phyloP scores from a whole-genome alignment of 83 land plant species.

The Diphasiastrum complanatum region DNA sequence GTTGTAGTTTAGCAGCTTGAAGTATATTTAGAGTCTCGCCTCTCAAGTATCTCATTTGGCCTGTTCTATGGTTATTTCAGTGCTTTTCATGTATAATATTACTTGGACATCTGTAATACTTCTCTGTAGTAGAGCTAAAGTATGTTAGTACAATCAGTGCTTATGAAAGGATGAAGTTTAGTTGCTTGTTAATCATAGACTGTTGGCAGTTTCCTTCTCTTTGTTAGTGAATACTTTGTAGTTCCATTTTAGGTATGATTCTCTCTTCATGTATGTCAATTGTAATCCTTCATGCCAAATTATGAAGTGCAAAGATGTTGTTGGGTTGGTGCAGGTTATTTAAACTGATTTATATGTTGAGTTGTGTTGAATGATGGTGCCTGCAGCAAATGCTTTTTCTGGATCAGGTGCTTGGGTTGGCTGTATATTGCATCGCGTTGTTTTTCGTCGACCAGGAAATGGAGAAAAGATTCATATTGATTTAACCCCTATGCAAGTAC shows the following conservation, averaged over 20 bases:
- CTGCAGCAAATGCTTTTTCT: slow-evolving; percentile 55
- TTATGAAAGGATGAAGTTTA: not conserved
- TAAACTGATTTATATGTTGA: not conserved
- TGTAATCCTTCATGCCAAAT: not conserved
- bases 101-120: too few species aligned
- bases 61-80: not conserved
- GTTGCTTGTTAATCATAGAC: not conserved
- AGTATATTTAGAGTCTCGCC: not conserved
- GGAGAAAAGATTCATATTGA: slow-evolving; percentile 20
- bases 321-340: not conserved
- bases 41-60: not conserved
- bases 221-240: not conserved
- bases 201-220: too few species aligned
- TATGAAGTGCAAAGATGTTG: not conserved
- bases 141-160: too few species aligned
- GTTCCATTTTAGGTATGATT: too few species aligned
- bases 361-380: slow-evolving; percentile 1
- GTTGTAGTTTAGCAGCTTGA: not conserved
- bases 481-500: slow-evolving; percentile 62
- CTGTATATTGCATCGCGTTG: slow-evolving; percentile 31
- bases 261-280: too few species aligned
- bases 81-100: not conserved
- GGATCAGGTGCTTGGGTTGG: slow-evolving; percentile 60
- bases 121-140: too few species aligned
- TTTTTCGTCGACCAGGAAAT: slow-evolving; percentile 27